Evolutionary conservation across 1,284 basidiomycete genomes (phyloP).

Genomic region (Irpex lacteus): DNA sequence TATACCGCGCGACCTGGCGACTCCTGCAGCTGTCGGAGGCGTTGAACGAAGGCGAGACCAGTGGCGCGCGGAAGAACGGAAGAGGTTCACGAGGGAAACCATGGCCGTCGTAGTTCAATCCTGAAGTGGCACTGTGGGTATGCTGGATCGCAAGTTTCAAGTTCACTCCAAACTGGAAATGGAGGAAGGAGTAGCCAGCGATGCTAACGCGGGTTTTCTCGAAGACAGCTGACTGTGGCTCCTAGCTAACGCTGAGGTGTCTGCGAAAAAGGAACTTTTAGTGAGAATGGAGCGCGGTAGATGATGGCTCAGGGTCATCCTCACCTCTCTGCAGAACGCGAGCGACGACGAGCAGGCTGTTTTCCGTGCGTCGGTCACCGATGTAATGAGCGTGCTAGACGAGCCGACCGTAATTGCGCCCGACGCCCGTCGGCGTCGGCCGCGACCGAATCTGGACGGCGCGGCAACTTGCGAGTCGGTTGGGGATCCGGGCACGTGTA

Average conservation of each 20-base stretch:
- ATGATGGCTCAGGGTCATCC: not conserved
- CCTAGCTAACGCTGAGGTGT: not conserved
- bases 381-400: not conserved
- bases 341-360: not conserved
- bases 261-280: not conserved
- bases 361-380: not conserved
- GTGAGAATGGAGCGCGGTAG: not conserved
- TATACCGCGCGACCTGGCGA: not conserved
- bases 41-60: constrained; percentile 7
- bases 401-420: not conserved
- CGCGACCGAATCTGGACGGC: not conserved
- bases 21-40: not conserved
- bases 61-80: constrained; percentile 21
- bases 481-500: constrained; percentile 12
- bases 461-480: constrained; percentile 8
- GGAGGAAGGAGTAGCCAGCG: constrained; percentile 2
- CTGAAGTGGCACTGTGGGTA: not conserved
- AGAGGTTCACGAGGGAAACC: constrained; percentile 6
- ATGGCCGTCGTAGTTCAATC: not conserved
- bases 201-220: constrained; percentile 3
- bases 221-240: not conserved
- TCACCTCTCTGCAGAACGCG: not conserved
- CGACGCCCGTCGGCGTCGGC: not conserved
- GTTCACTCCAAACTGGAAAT: not conserved
- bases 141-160: not conserved